Evolutionary conservation across 2,329 filamentous ascomycete genomes (phyloP).

Genomic region (Tolypocladium endophyticum): DNA sequence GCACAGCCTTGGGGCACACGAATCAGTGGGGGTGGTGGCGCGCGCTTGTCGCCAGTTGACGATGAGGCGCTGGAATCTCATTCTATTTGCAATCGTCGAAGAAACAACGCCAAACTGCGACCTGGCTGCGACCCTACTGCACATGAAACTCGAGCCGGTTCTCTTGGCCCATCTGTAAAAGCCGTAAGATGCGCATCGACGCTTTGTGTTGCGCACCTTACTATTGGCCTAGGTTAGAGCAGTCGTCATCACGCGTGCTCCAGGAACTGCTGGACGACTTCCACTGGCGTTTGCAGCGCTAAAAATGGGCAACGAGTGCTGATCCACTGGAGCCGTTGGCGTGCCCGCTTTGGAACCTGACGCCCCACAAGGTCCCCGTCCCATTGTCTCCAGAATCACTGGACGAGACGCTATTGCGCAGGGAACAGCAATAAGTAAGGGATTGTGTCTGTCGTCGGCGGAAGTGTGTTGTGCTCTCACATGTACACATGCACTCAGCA

Average conservation of each 20-base stretch:
- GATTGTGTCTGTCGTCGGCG: not conserved
- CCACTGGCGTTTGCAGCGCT: not conserved
- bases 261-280: not conserved
- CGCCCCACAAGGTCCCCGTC: not conserved
- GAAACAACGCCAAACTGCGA: not conserved
- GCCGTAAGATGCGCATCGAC: not conserved
- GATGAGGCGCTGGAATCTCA: not conserved
- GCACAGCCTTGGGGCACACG: conserved; percentile 16
- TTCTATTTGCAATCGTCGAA: not conserved
- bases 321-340: not conserved
- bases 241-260: not conserved
- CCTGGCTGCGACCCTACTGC: not conserved
- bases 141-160: not conserved
- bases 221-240: no score
- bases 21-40: conserved; percentile 12
- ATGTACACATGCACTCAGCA: not conserved
- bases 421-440: not conserved
- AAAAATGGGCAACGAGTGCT: not conserved
- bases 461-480: not conserved
- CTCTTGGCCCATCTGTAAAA: not conserved
- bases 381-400: not conserved
- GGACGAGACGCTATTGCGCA: not conserved
- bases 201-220: not conserved
- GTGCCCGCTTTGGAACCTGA: not conserved
- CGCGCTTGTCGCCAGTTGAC: not conserved